These are phyloP conservation scores for Kazachstania kunashirensis DNA, from an alignment of 805 yeast species.

Conservation along the genomic window DNA sequence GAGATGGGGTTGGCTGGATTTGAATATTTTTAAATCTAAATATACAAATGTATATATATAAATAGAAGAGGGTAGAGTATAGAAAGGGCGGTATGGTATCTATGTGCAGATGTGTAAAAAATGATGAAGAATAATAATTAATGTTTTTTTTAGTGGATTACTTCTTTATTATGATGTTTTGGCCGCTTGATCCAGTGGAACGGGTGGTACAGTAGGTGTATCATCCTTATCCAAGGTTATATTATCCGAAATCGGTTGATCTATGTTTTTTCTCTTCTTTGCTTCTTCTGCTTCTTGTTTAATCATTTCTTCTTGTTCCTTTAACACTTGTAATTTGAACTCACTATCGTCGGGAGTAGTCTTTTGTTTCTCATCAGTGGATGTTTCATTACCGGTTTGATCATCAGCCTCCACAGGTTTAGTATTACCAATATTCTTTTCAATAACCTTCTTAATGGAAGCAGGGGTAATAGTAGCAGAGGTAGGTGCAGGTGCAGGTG, in stretches of 20 bases:
- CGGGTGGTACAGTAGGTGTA: constrained; percentile 15
- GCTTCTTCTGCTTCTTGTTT: constrained; percentile 80
- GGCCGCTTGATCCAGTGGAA: constrained; percentile 14
- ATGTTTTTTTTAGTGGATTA: constrained; percentile 5
- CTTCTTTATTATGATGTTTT: constrained; percentile 14
- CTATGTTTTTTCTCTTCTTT: constrained; percentile 23
- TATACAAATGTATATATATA: background rate
- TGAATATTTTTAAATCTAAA: background rate
- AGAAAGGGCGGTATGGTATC: background rate
- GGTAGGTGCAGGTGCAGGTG: constrained; percentile 1
- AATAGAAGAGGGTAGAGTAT: background rate
- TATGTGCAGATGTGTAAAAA: background rate
- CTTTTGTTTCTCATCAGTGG: constrained; percentile 4
- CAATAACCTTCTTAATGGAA: background rate
- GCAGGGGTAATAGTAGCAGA: too few species aligned
- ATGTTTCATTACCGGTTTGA: constrained; percentile 4
- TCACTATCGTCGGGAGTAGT: constrained; percentile 34
- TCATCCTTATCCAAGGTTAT: constrained; percentile 33
- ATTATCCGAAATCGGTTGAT: constrained; percentile 28
- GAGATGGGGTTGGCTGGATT: background rate
- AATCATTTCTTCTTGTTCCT: constrained; percentile 75
- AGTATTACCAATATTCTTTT: background rate
- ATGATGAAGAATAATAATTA: background rate
- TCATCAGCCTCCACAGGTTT: background rate
- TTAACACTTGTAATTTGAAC: constrained; percentile 61